Conservation (phyloP, 176 grass and related monocot genomes). For the Sorghum bicolor region Sorghum_bicolor_NCBIv3 NC_012873.2:8820501-8821000, state of each 20-base stretch:
- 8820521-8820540: conserved; percentile 33
- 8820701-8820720: not conserved
- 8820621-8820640: conserved; percentile 54
- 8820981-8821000: conserved; percentile 62
- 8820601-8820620: conserved; percentile 72
- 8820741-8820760: conserved; percentile 69
- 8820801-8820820: conserved; percentile 83
- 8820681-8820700: not conserved
- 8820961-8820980: conserved; percentile 71
- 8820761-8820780: conserved; percentile 64
- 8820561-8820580: conserved; percentile 57
- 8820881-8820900: conserved; percentile 20
- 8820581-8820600: conserved; percentile 49
- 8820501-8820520: conserved; percentile 43
- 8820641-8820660: not conserved
- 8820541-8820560: conserved; percentile 35
- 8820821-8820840: conserved; percentile 52
- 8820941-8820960: conserved; percentile 65
- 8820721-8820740: conserved; percentile 49
- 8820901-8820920: conserved; percentile 33
- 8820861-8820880: conserved; percentile 9
- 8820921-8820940: conserved; percentile 47
- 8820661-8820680: not conserved
- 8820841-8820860: conserved; percentile 49
- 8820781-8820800: conserved; percentile 72